Percentiles rank a stretch among this genome's conserved stretches.
Evolutionary conservation across 1,139 yeast species (phyloP).

Genomic region (Suhomyces wounanorum): DNA sequence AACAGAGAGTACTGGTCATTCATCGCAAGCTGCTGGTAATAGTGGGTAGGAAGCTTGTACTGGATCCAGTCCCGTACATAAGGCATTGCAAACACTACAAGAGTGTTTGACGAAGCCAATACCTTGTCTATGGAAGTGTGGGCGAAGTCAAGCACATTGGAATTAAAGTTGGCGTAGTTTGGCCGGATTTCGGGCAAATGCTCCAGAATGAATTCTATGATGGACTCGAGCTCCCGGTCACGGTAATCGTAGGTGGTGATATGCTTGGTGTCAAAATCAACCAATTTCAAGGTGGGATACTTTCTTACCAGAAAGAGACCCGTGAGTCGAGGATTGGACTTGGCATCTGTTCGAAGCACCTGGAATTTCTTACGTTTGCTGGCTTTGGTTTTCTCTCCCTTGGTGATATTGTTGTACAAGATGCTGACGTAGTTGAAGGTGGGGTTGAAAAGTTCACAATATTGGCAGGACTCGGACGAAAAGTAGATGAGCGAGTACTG

Average conservation of each 20-base stretch:
- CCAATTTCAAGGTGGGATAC: conserved; percentile 39
- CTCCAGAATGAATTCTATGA: conserved; percentile 27
- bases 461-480: conserved; percentile 39
- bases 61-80: conserved; percentile 35
- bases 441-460: conserved; percentile 40
- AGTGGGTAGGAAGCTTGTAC: conserved; percentile 37
- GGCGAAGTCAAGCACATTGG: conserved; percentile 18
- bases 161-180: conserved; percentile 21
- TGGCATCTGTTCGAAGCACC: conserved; percentile 34
- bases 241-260: conserved; percentile 25
- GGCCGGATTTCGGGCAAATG: conserved; percentile 20
- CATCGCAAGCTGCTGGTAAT: conserved; percentile 32
- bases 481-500: conserved; percentile 45
- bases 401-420: conserved; percentile 25
- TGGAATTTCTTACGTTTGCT: conserved; percentile 27
- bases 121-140: conserved; percentile 10
- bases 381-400: conserved; percentile 3
- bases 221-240: conserved; percentile 26
- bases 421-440: conserved; percentile 36
- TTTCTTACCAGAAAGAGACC: conserved; percentile 27
- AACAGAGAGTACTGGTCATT: conserved; percentile 13
- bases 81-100: conserved; percentile 32
- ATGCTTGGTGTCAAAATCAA: conserved; percentile 30
- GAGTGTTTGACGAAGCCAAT: conserved; percentile 15
- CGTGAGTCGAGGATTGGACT: conserved; percentile 24